These are phyloP conservation scores for Pleodorina starrii DNA, from an alignment of 139 green algal genomes.

Conservation along the genomic window DNA sequence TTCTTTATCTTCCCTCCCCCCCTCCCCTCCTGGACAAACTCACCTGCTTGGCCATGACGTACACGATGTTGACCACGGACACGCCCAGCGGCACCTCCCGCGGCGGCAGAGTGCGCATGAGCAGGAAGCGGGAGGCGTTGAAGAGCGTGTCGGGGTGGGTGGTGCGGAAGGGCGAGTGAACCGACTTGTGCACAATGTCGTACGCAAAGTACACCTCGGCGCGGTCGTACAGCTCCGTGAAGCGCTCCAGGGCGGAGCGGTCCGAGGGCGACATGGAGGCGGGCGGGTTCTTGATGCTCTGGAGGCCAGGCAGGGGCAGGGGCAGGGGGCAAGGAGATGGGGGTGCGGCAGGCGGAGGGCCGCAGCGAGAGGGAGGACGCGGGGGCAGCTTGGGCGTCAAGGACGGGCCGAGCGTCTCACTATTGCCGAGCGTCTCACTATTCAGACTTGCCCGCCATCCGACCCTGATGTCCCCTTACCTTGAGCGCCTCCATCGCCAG, in stretches of 20 bases:
- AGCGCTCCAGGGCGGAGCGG: constrained; percentile 65
- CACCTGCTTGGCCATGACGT: constrained; percentile 73
- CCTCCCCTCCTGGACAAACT: too few species aligned
- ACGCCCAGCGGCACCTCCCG: constrained; percentile 62
- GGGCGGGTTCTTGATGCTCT: constrained; percentile 63
- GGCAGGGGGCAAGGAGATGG: neutral
- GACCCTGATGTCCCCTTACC: too few species aligned
- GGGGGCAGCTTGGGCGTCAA: too few species aligned
- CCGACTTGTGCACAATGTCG: constrained; percentile 69
- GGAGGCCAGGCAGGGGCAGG: neutral
- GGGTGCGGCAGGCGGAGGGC: too few species aligned
- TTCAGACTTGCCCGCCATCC: too few species aligned
- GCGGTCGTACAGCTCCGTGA: constrained; percentile 72
- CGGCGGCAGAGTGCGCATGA: constrained; percentile 68
- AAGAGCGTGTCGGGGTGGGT: constrained; percentile 75
- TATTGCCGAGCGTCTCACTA: too few species aligned
- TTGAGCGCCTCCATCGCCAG: constrained; percentile 76
- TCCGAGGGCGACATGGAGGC: constrained; percentile 55
- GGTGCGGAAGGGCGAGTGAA: constrained; percentile 73
- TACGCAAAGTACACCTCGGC: constrained; percentile 88
- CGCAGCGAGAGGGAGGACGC: too few species aligned
- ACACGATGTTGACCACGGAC: constrained; percentile 66
- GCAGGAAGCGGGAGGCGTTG: constrained; percentile 78
- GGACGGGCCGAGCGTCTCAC: too few species aligned
- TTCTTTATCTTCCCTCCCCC: too few species aligned